Conservation (phyloP, 176 grass and related monocot genomes). For the Puccinellia tenuiflora region DNA sequence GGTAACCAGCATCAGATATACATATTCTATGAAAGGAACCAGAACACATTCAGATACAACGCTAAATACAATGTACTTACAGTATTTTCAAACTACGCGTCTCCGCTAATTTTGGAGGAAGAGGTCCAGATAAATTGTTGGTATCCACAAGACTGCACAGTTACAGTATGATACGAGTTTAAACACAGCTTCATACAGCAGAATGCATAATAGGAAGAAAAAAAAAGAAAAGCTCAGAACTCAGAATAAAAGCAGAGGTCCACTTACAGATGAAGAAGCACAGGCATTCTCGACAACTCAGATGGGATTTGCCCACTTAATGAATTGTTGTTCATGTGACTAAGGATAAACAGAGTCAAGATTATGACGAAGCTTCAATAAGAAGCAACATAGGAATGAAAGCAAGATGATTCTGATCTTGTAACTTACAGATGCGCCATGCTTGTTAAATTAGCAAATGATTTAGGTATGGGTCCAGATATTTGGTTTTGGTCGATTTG, state of each 20-base stretch:
- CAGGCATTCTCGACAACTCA: conserved; percentile 58
- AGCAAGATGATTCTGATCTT: background rate
- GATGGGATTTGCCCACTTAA: conserved; percentile 86
- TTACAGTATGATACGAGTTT: conserved; percentile 12
- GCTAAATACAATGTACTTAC: conserved; percentile 41
- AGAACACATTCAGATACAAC: background rate
- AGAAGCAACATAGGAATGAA: background rate
- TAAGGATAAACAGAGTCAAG: conserved; percentile 28
- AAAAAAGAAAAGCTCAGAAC: background rate
- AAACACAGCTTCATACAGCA: background rate
- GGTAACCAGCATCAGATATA: background rate
- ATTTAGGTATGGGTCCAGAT: conserved; percentile 80
- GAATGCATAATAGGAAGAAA: conserved; percentile 2
- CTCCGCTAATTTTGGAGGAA: conserved; percentile 58
- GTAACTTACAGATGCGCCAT: conserved; percentile 78
- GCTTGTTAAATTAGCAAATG: conserved; percentile 69
- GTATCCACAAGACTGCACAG: conserved; percentile 70
- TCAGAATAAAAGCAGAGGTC: background rate
- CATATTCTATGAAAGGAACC: conserved; percentile 14
- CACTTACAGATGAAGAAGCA: conserved; percentile 70
- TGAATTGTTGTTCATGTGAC: conserved; percentile 99
- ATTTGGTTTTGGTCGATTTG: conserved; percentile 84
- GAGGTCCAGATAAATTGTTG: conserved; percentile 91
- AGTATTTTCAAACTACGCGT: conserved; percentile 49
- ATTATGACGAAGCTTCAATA: conserved; percentile 19